Evolutionary conservation across 192 early-diverging fungal genomes (phyloP), one percentile per base, ranked within the genome.

Genomic region (Backusella sp.): DNA sequence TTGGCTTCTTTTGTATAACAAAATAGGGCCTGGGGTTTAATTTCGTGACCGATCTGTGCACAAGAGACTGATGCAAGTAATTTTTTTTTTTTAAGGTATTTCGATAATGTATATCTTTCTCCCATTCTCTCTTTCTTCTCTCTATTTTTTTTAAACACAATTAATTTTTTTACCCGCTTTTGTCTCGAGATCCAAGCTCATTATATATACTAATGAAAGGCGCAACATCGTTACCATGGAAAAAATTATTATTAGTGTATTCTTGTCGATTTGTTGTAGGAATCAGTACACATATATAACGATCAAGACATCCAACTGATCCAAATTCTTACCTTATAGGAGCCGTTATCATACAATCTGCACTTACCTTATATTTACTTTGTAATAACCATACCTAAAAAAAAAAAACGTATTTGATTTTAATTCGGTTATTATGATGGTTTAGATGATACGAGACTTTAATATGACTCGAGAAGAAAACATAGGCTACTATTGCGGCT

Each of bases 381-480:
- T 71, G 70, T 71, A 49, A 21, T n/a, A 56, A 1, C 53, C 8
- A 56, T 9, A n/a, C n/a, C 4, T 23, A 44, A 44, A 15, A 4
- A 9, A 11, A 2, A 8, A 12, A n/a, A 19, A 56, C 7, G 21
- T 56, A 56, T 56, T 56, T 1, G 1, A 28, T 26, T 28, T 28
- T 28, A 12, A 8, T 53, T 21, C 15, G 1, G 6, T 53, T 62
- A 14, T 12, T 28, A 1, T 62, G 12, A 26, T 26, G 12, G 4
- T 26, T 14, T 62, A 62, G 56, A 77, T 76, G 86, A 88, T 92
- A 14, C 85, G 83, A 2, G 93, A 92, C 69, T 94, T 94, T 76
- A 76, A 88, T 52, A 84, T 91, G 0, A 85, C 87, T 15, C 86
- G 86, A 28, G 84, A 88, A 49, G 87, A 91, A 52, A 87, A 92